Evolutionary conservation across 1,139 yeast species (phyloP).

Genomic region (Suhomyces wounanorum): DNA sequence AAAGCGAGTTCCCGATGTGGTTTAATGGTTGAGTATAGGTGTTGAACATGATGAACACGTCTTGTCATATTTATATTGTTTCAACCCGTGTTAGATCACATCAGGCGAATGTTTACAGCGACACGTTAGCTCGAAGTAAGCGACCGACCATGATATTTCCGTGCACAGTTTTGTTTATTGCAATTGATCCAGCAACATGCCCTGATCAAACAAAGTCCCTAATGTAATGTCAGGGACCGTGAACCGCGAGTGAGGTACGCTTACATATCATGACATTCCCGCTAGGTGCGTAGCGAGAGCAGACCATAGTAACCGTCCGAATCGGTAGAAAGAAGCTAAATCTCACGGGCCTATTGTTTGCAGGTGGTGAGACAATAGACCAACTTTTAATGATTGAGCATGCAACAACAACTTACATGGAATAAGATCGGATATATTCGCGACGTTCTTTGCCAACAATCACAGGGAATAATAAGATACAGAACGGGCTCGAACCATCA

Average conservation of each 20-base stretch:
- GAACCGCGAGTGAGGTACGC: background rate
- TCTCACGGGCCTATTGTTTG: background rate
- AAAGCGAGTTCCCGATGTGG: too few species aligned
- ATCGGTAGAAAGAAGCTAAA: background rate
- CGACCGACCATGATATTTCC: background rate
- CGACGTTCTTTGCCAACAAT: background rate
- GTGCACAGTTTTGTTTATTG: background rate
- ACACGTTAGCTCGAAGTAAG: too few species aligned
- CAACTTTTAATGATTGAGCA: background rate
- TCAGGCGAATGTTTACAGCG: background rate
- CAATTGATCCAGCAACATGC: background rate
- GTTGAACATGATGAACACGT: background rate
- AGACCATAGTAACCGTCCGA: background rate
- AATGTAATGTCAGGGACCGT: background rate
- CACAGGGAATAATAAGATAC: background rate
- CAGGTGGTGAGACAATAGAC: background rate
- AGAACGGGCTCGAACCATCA: background rate
- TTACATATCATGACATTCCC: background rate
- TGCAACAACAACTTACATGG: background rate
- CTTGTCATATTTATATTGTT: background rate
- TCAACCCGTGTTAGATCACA: too few species aligned
- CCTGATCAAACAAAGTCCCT: background rate
- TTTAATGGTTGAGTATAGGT: too few species aligned
- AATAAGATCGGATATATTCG: background rate
- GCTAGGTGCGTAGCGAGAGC: background rate